phyloP scores from a whole-genome alignment of 2,329 filamentous ascomycete genomes.

The Aspergillus calidoustus region DNA sequence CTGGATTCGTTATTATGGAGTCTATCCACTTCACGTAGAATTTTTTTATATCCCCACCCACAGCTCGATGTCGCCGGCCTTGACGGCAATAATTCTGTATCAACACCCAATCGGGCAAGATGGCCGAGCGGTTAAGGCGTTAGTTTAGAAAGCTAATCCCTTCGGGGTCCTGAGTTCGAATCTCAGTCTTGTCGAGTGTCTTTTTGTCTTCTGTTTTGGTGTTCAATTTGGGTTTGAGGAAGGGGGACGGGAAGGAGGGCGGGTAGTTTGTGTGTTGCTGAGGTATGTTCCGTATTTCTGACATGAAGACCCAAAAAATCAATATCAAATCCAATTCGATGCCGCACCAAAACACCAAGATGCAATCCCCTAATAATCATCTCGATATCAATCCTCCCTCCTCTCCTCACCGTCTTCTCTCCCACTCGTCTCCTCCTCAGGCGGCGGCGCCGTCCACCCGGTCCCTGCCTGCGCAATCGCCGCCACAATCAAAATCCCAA shows the following conservation, averaged over 20 bases:
- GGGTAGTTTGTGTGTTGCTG: background rate
- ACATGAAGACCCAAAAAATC: background rate
- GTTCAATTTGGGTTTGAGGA: background rate
- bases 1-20: no score
- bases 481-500: conserved; percentile 54
- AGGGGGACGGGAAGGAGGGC: no score
- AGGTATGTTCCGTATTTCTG: background rate
- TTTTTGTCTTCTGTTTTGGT: background rate
- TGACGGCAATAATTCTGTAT: background rate
- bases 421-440: background rate
- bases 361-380: background rate
- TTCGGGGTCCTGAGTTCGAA: conserved; percentile 22
- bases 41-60: background rate
- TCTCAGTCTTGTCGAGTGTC: conserved; percentile 19
- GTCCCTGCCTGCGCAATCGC: conserved; percentile 61
- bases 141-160: conserved; percentile 23
- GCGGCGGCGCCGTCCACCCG: conserved; percentile 52
- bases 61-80: background rate
- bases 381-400: background rate
- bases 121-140: conserved; percentile 21
- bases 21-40: background rate
- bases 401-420: background rate
- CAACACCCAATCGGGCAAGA: conserved; percentile 3
- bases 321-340: background rate
- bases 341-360: background rate